Evolutionary conservation across 202 grass and related monocot species (phyloP), one percentile per base, ranked within the genome.

Genomic region (Brachypodium distachyon): DNA sequence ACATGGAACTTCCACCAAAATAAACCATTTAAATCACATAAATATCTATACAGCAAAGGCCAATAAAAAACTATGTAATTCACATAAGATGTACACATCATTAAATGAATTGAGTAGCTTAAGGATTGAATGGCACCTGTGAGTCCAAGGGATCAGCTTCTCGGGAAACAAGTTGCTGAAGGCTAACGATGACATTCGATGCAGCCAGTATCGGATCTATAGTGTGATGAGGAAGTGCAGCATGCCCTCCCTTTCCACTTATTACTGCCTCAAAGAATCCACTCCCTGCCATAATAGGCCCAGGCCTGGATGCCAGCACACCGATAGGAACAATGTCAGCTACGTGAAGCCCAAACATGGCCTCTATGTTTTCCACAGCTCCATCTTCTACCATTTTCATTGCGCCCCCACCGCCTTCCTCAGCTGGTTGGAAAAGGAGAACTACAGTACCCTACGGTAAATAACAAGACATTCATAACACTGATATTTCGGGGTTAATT

Each of bases 141-240:
- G 94, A 94, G 72, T 97, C 94, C 72, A 97, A 78, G 82, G 94
- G 94, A 79, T 94, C 91, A 63, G 91, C 86, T 91, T 97, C 94
- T 68, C 91, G 86, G 5, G 94, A 91, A 83, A 94, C 83, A 77
- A 97, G 89, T 67, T 97, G 87, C 18, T 97, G 94, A 78, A 94
- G 88, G 72, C 91, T 94, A 59, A 97, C 87, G 70, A 97, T 91
- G 77, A 87, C 86, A 94, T 89, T 93, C 53, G 94, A 97, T 37
- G 91, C 91, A 82, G 94, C 94, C 40, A 97, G 70, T 76, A 97
- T 90, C 3, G 94, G 88, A 81, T 97, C 94, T 38, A 94, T 93
- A 62, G 94, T 90, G 67, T 97, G 88, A 53, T 97, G 94, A 58
- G 94, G 94, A 89, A 92, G 93, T 74, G 88, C 94, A 66, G 94